Base-by-base conservation (phyloP, 2,329 filamentous ascomycete genomes). In the Epichloe scottii region DNA sequence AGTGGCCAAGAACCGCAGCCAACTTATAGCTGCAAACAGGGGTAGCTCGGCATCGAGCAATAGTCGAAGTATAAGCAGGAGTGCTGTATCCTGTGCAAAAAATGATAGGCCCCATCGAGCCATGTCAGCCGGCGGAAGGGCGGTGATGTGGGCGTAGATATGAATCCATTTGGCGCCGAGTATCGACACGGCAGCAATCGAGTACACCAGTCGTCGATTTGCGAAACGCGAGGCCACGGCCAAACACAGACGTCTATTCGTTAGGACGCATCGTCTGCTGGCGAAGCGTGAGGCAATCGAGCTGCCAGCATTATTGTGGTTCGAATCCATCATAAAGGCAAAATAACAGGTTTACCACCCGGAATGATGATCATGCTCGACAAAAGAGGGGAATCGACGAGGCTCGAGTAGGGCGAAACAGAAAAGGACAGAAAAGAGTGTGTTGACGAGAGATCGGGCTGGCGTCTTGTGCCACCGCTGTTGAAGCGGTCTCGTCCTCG, bases 91-190 rank as follows among this genome's bases (percentile, higher is more conserved):
- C 39, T 68, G 65, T 4, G 59, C 57, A 50, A 66, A 67, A 50
- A 68, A 68, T 2, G 66, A 66, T 11, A 63, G 59, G 21, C 62
- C 61, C 54, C 63, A 68, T 1, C 57, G 59, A 8, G 60, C 21
- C 49, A 68, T 53, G 34, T 63, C 57, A n/a, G 57, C 56, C 3
- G 57, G 51, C 1, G 63, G 58, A n/a, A 68, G 51, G 5, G 66
- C 62, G 5, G 54, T 55, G 19, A 61, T 53, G 33, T 68, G 63
- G 35, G 60, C 64, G 49, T 62, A 60, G 37, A 68, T 55, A 51
- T 68, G 66, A 3, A 62, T 55, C 6, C 57, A 53, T 50, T 68
- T 68, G 30, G 63, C 62, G 40, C 57, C 56, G 35, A 63, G 54
- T 49, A 66, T 51, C 17, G 64, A 57, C 53, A 65, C 51, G n/a